Evolutionary conservation across 495 filamentous ascomycete genomes (phyloP), one percentile per base, ranked within the genome.

Genomic region (Penicillium diatomitis): DNA sequence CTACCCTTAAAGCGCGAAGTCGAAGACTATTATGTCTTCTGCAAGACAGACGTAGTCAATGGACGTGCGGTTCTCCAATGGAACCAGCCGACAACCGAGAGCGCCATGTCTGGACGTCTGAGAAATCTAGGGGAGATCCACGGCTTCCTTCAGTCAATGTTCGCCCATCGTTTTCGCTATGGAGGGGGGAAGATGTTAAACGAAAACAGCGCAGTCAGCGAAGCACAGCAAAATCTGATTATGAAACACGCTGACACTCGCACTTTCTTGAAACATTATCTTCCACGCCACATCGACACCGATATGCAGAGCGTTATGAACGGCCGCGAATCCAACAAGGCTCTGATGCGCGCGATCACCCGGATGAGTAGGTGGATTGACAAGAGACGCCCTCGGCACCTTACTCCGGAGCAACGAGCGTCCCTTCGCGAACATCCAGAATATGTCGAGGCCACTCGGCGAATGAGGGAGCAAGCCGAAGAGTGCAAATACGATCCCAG

Each of bases 241-340:
- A 64, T 69, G 51, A 60, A 67, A 45, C 54, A 71, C 37, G 46
- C 54, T 4, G 46, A 58, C 27, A 60, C 48, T 43, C 29, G 50
- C 2, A 67, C 65, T 27, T 68, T 68, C 49, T 43, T 71, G 27
- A 63, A 67, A 39, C 57, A 70, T 55, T 69, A 71, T 51, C 63
- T 65, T 53, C 63, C 41, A 37, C 57, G 61, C 30, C 41, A 44
- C n/a, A 57, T 69, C 30, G 58, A 62, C 30, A 65, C 55, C 28
- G 66, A 68, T 36, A 63, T 63, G 36, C 53, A 62, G 37, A 58
- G 46, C 46, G 47, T 70, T 8, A 61, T 70, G 44, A 56, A 52
- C 39, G 53, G 58, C 50, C 56, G 46, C 28, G 44, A 60, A 40
- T 57, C 66, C 20, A 53, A 69, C 30, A 53, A 49, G 30, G 30